phyloP scores from a whole-genome alignment of 2,329 filamentous ascomycete species.

The Teratosphaeria pseudoeucalypti region DNA sequence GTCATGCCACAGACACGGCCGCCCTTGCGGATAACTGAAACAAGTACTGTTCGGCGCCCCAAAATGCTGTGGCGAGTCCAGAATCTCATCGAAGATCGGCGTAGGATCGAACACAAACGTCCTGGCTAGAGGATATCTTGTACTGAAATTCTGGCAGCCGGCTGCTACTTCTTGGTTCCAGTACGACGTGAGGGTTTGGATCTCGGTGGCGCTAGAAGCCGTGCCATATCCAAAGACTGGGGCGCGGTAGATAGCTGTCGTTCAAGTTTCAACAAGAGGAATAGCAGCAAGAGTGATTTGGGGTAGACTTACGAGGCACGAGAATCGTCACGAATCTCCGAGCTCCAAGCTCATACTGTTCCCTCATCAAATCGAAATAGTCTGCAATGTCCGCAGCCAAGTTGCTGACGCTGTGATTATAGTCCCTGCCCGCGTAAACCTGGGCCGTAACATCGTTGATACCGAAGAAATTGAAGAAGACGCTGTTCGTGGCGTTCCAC shows the following conservation, averaged over 20 bases:
- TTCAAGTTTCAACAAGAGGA: background rate
- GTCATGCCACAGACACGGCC: background rate
- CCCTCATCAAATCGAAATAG: background rate
- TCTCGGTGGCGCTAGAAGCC: background rate
- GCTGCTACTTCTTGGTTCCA: background rate
- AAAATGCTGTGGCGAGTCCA: background rate
- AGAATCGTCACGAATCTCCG: background rate
- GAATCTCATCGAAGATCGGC: background rate
- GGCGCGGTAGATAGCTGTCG: background rate
- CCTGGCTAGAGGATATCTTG: background rate
- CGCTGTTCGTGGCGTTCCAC: background rate
- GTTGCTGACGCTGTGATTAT: background rate
- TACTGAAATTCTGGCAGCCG: background rate
- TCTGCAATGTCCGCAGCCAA: background rate
- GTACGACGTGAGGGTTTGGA: background rate
- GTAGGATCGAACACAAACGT: background rate
- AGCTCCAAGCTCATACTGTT: background rate
- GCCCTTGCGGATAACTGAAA: background rate
- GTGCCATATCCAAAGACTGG: background rate
- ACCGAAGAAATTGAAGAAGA: background rate
- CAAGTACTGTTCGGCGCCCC: background rate
- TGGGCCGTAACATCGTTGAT: background rate
- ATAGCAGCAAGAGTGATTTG: background rate
- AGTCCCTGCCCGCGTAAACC: background rate
- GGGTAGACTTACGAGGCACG: background rate